Evolutionary conservation across 192 early-diverging fungal genomes (phyloP).

Genomic region (Coemansia sp.): DNA sequence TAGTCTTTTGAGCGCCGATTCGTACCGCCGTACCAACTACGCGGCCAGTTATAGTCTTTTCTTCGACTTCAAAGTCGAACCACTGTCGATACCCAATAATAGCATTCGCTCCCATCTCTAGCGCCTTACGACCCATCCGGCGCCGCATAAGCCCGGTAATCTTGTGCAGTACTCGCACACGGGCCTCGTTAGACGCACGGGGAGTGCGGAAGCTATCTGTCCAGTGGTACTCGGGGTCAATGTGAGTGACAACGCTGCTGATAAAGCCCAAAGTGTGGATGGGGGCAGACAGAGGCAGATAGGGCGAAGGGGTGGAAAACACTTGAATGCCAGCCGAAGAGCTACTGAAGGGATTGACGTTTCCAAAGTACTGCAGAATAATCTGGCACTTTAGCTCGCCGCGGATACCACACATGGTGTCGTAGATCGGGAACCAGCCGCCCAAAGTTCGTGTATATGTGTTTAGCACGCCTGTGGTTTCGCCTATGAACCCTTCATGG

Average conservation of each 20-base stretch:
- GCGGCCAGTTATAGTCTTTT: slow-evolving; percentile 70
- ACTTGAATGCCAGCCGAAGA: slow-evolving; percentile 67
- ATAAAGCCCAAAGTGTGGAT: slow-evolving; percentile 72
- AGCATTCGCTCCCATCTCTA: slow-evolving; percentile 75
- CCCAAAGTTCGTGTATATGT: slow-evolving; percentile 29
- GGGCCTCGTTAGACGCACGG: slow-evolving; percentile 74
- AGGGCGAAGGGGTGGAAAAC: slow-evolving; percentile 59
- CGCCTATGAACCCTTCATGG: slow-evolving; percentile 22
- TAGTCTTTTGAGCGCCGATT: slow-evolving; percentile 36
- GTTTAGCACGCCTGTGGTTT: slow-evolving; percentile 18
- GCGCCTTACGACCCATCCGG: slow-evolving; percentile 72
- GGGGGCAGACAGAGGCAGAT: slow-evolving; percentile 50
- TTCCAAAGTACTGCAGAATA: slow-evolving; percentile 78
- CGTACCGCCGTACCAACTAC: slow-evolving; percentile 77
- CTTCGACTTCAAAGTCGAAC: slow-evolving; percentile 76
- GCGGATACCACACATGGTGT: slow-evolving; percentile 70
- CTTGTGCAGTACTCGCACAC: slow-evolving; percentile 68
- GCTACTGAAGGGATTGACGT: slow-evolving; percentile 81
- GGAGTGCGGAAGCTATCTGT: slow-evolving; percentile 79
- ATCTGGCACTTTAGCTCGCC: slow-evolving; percentile 76
- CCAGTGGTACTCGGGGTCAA: slow-evolving; percentile 86
- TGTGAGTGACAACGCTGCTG: slow-evolving; percentile 63
- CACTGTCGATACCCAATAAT: slow-evolving; percentile 72
- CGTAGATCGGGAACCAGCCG: slow-evolving; percentile 84
- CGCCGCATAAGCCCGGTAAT: slow-evolving; percentile 70